Conservation (phyloP, 164 flowering plant species). For the Vitis vinifera region DNA sequence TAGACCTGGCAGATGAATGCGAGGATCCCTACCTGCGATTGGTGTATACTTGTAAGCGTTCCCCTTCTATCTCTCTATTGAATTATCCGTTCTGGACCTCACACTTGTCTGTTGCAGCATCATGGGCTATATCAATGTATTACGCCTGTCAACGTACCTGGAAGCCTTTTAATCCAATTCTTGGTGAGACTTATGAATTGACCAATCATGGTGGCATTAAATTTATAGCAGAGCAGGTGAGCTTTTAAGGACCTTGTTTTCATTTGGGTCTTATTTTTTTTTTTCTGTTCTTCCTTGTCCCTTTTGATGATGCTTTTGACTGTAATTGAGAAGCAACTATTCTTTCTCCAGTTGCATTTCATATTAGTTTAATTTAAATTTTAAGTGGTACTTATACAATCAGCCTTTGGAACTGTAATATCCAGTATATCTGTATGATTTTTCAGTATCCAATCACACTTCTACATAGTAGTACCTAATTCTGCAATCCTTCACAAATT, state of each 20-base stretch:
- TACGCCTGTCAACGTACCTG: slow-evolving; percentile 68
- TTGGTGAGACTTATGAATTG: slow-evolving; percentile 94
- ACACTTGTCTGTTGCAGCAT: slow-evolving; percentile 42
- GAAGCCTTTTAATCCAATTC: slow-evolving; percentile 95
- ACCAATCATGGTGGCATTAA: slow-evolving; percentile 69
- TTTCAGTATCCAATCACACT: neutral
- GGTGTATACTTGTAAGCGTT: slow-evolving; percentile 71
- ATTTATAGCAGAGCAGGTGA: slow-evolving; percentile 86
- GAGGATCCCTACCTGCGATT: slow-evolving; percentile 91
- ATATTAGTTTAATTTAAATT: neutral
- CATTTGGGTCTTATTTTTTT: too few relatives aligned
- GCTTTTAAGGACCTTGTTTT: neutral
- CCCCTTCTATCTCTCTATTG: neutral
- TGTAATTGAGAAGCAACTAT: too few relatives aligned
- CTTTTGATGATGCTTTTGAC: too few relatives aligned
- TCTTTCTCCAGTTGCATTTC: neutral
- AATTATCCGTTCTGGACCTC: neutral
- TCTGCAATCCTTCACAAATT: neutral
- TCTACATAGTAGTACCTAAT: neutral
- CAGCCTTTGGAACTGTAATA: neutral
- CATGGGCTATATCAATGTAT: slow-evolving; percentile 86
- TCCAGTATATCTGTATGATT: neutral
- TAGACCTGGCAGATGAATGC: slow-evolving; percentile 83
- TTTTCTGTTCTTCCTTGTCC: neutral
- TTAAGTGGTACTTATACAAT: neutral